These are phyloP conservation scores for Oropetium thomaeum DNA, from an alignment of 176 grass and related monocot species.

Conservation along the genomic window DNA sequence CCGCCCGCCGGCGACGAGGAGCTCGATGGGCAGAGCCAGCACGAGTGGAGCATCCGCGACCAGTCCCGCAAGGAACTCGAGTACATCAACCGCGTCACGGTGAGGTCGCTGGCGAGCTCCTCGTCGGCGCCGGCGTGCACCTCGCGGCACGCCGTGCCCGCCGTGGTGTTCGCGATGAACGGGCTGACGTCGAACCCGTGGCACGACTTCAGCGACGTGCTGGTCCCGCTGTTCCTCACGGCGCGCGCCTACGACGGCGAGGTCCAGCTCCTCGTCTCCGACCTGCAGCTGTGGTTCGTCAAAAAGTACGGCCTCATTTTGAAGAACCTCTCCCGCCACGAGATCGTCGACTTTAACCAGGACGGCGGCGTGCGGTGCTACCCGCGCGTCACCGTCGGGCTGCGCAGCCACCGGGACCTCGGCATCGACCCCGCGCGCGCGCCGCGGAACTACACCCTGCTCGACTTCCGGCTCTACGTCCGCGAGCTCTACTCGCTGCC, in stretches of 20 bases:
- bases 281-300: conserved; percentile 54
- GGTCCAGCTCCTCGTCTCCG: conserved; percentile 65
- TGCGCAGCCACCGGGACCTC: conserved; percentile 65
- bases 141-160: conserved; percentile 35
- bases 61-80: conserved; percentile 66
- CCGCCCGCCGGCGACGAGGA: conserved; percentile 4
- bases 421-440: conserved; percentile 52
- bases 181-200: conserved; percentile 67
- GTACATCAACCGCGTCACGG: conserved; percentile 41
- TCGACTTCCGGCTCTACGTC: conserved; percentile 59
- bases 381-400: conserved; percentile 50
- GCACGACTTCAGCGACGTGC: conserved; percentile 75
- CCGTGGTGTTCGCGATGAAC: conserved; percentile 64
- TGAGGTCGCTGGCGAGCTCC: conserved; percentile 28
- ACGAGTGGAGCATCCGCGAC: conserved; percentile 60
- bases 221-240: conserved; percentile 63
- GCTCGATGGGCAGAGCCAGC: not conserved
- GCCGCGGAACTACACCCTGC: conserved; percentile 46
- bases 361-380: conserved; percentile 57
- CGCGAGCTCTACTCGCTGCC: conserved; percentile 49
- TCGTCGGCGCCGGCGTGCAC: conserved; percentile 52
- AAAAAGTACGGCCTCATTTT: conserved; percentile 60
- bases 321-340: conserved; percentile 42
- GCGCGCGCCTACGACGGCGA: conserved; percentile 48
- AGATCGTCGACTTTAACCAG: conserved; percentile 51